Evolutionary conservation across 179 eudicot genomes (phyloP), one percentile per base, ranked within the genome.

Genomic region (Gypsophila paniculata): DNA sequence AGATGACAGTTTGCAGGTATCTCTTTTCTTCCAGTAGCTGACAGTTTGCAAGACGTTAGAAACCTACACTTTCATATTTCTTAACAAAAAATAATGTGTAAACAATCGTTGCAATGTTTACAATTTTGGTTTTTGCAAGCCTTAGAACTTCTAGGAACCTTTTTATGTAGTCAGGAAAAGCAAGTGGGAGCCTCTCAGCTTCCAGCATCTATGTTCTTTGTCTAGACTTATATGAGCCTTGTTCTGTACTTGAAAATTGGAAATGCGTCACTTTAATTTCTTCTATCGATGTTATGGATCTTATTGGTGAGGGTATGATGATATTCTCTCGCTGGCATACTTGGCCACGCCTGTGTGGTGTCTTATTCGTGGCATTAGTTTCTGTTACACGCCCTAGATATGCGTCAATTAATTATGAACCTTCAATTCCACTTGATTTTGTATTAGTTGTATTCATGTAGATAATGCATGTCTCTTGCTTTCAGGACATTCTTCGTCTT

Each of bases 1-100:
- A 71, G 97, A 94, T 79, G 97, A 88, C 78, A 94, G 99, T 82
- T 84, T 94, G 74, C 97, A 92, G 96, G 99, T 90, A 78, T 77
- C 65, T 65, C 21, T 69, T 25, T 57, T 72, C 23, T 55, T 52
- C 65, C 51, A 44, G 58, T 44, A 61, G 54, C 62, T 75, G 23
- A 44, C 52, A 5, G 49, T 19, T 65, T 4, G 49, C 29, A 55
- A 6, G 26, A 8, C 26, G 21, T 8, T 55, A 21, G 61, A 51
- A 51, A 51, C 1, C 19, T 22, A 55, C 61, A 25, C 13, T 21
- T 10, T 55, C 61, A 55, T 55, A 21, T 21, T n/a, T 51, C 55
- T 14, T 15, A 51, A 51, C 18, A 2, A 15, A 51, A 14, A 39
- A 1, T 29, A 39, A 39, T 39, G 44, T 39, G 5, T 5, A 51